These are phyloP conservation scores for Kwoniella shivajii DNA, from an alignment of 1,284 basidiomycete species.

Conservation along the genomic window DNA sequence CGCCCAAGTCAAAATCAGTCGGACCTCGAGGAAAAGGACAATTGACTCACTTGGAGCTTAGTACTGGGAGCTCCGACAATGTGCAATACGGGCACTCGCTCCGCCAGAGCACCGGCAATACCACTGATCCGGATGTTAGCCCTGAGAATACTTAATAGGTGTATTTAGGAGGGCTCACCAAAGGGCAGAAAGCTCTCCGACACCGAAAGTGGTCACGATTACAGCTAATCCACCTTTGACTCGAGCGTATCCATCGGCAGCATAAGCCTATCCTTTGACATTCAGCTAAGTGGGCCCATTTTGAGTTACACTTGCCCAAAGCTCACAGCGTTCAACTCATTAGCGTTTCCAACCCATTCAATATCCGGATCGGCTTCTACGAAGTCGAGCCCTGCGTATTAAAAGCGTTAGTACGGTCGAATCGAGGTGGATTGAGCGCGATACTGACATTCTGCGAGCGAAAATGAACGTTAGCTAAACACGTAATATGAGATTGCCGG, in stretches of 20 bases:
- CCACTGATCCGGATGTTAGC: too few relatives aligned
- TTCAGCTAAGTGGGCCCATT: too few relatives aligned
- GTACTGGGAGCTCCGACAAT: conserved; percentile 80
- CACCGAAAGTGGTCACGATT: conserved; percentile 76
- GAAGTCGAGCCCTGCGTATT: conserved; percentile 66
- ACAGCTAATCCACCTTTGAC: conserved; percentile 76
- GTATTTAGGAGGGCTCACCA: conserved; percentile 30
- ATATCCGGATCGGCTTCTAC: conserved; percentile 78
- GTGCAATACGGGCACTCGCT: conserved; percentile 90
- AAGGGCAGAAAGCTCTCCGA: conserved; percentile 84
- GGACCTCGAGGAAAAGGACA: background rate
- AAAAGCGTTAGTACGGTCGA: conserved; percentile 27
- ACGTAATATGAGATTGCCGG: background rate
- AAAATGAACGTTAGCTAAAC: background rate
- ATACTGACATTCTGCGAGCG: background rate
- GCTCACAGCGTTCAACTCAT: conserved; percentile 72
- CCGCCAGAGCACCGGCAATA: conserved; percentile 63
- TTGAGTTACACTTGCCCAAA: too few relatives aligned
- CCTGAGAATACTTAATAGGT: too few relatives aligned
- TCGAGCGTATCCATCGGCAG: conserved; percentile 92
- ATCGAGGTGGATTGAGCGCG: background rate
- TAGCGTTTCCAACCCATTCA: conserved; percentile 89
- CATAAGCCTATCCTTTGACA: conserved; percentile 68
- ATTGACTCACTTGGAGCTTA: conserved; percentile 32
- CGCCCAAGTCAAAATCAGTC: background rate